Base-by-base conservation (phyloP, 2,329 filamentous ascomycete genomes). In the Xylaria polymorpha region DNA sequence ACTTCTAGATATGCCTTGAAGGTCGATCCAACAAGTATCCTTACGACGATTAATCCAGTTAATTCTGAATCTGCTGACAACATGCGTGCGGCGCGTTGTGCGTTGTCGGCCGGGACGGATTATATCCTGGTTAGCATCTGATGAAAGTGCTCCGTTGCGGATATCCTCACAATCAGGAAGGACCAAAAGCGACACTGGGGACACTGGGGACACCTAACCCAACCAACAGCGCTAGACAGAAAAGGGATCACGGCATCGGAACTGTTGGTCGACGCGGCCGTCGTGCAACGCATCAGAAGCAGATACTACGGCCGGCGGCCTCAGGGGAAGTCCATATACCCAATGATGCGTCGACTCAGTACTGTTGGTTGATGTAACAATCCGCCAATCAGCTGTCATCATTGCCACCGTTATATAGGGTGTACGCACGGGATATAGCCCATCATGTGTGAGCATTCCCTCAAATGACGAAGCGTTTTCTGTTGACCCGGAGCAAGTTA, bases 21-120 rank as follows among this genome's bases (percentile, higher is more conserved):
- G 63, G 67, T 67, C 67, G 66, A 69, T 68, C 70, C 65, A 61
- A 55, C 65, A 46, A 18, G 44, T 22, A 68, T 65, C 60, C 68
- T 67, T 22, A 67, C 70, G 68, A 69, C 68, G 57, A 65, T 50
- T 2, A 64, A 57, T 4, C 9, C 59, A 18, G 15, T 51, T 29
- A 29, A 37, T 59, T 25, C 37, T 48, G 32, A 56, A 48, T 37
- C 61, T 29, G 20, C 32, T 39, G 35, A 32, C 53, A 29, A 41
- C 25, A 56, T 48, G 12, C 25, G 25, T 50, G 43, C 56, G 35
- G 12, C 32, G 32, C 18, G 18, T 5, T 22, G 4, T 60, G 43
- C 9, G 43, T 20, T 50, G 59, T 35, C 59, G 29, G 56, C 53
- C 18, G 22, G 55, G 60, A 43, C 39, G 39, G 58, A 44, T 35